Percentiles rank a stretch among this genome's conserved stretches.
Evolutionary conservation across 2,329 filamentous ascomycete genomes (phyloP).

Genomic region (Pyrenochaeta sp.): DNA sequence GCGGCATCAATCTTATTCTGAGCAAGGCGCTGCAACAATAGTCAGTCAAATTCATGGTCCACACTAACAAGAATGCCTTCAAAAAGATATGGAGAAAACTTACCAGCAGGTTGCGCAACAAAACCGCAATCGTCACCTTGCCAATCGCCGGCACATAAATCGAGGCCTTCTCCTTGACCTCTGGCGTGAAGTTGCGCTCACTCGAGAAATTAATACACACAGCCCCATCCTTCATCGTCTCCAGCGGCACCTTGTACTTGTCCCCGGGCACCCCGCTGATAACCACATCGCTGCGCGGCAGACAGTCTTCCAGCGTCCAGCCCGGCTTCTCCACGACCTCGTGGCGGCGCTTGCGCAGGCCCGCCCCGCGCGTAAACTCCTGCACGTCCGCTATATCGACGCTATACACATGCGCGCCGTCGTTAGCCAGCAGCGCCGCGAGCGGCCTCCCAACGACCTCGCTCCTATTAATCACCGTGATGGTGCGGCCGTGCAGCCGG

Average conservation of each 20-base stretch:
- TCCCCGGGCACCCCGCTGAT: conserved; percentile 91
- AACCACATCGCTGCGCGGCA: conserved; percentile 90
- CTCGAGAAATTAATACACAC: conserved; percentile 99
- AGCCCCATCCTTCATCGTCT: conserved; percentile 83
- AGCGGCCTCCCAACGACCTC: conserved; percentile 95
- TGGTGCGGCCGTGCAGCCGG: conserved; percentile 88
- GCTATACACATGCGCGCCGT: conserved; percentile 93
- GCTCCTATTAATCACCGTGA: conserved; percentile 94
- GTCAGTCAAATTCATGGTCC: no score
- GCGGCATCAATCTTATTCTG: conserved; percentile 51
- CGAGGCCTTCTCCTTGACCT: conserved; percentile 92
- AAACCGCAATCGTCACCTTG: conserved; percentile 93
- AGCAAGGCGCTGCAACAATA: conserved; percentile 50
- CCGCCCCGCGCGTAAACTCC: conserved; percentile 87
- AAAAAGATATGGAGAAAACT: conserved; percentile 45
- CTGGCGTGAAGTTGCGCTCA: conserved; percentile 89
- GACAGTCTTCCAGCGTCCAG: conserved; percentile 79
- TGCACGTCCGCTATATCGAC: conserved; percentile 93
- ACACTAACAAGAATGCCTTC: no score
- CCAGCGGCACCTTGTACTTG: conserved; percentile 85
- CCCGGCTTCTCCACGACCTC: conserved; percentile 84
- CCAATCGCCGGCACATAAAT: conserved; percentile 98
- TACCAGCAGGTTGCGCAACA: conserved; percentile 88
- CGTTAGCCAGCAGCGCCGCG: conserved; percentile 91
- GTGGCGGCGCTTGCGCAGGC: conserved; percentile 84